A percentile compares a stretch with the other conserved stretches of the same genome.
Evolutionary conservation across 768 basidiomycete genomes (phyloP).

Genomic region (Suillus brevipes): DNA sequence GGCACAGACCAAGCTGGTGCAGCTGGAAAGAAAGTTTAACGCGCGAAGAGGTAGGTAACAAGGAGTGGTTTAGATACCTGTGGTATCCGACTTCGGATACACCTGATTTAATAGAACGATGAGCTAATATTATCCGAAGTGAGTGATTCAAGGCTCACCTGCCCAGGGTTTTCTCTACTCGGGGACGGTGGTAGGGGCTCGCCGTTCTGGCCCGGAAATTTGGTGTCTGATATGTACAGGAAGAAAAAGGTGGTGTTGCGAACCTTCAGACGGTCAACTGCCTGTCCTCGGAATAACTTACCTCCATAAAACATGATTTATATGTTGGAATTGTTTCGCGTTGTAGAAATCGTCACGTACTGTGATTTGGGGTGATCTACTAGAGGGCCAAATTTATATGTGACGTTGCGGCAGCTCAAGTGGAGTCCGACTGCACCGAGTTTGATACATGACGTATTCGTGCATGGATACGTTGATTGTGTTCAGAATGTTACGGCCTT

Average conservation of each 20-base stretch:
- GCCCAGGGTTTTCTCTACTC: slow-evolving; percentile 46
- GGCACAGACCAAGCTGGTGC: slow-evolving; percentile 22
- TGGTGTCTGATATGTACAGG: slow-evolving; percentile 30
- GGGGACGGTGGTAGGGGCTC: slow-evolving; percentile 45
- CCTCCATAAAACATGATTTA: slow-evolving; percentile 30
- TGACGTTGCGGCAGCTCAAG: neutral
- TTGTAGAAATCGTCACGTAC: neutral
- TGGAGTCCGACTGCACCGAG: neutral
- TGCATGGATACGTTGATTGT: no score
- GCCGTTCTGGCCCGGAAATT: slow-evolving; percentile 37
- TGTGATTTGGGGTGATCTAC: neutral
- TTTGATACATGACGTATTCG: no score
- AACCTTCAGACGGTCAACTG: neutral
- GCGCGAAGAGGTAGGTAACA: neutral
- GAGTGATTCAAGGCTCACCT: slow-evolving; percentile 27
- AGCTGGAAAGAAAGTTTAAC: slow-evolving; percentile 17
- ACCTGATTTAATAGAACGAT: slow-evolving; percentile 33
- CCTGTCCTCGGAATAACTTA: slow-evolving; percentile 8
- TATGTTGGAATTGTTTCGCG: neutral
- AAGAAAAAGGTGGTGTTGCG: no score
- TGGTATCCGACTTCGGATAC: slow-evolving; percentile 47
- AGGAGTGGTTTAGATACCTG: slow-evolving; percentile 27
- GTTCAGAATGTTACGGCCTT: no score
- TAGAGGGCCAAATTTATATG: no score
- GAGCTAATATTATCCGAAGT: neutral